phyloP scores from a whole-genome alignment of 208 protist genomes.

The Wallacemonas sp. region DNA sequence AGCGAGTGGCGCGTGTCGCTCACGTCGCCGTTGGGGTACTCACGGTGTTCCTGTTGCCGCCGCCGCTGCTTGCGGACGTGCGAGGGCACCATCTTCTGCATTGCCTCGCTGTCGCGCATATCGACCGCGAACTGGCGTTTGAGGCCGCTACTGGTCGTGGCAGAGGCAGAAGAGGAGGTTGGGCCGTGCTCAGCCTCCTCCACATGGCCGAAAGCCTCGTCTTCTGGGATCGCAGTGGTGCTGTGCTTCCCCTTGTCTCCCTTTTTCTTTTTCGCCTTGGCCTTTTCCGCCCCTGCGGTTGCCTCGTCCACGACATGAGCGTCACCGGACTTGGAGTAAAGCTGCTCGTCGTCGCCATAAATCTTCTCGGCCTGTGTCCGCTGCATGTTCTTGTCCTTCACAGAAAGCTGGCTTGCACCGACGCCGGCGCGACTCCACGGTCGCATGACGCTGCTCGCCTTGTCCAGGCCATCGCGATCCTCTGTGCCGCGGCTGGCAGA shows the following conservation, averaged over 20 bases:
- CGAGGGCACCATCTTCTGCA: constrained; percentile 52
- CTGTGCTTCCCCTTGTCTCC: background rate
- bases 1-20: too few species aligned
- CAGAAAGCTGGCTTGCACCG: constrained; percentile 37
- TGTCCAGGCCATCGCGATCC: constrained; percentile 16
- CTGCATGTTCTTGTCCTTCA: constrained; percentile 55
- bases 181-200: background rate
- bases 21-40: background rate
- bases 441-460: constrained; percentile 22
- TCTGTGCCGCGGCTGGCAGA: background rate
- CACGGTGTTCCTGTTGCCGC: background rate
- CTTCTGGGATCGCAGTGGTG: background rate
- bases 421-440: constrained; percentile 73
- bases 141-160: background rate
- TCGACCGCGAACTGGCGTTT: constrained; percentile 22
- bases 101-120: constrained; percentile 31
- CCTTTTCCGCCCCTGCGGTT: constrained; percentile 8
- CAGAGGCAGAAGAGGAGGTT: background rate
- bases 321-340: background rate
- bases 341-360: constrained; percentile 38
- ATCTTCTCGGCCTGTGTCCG: constrained; percentile 58
- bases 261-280: constrained; percentile 4
- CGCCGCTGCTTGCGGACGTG: constrained; percentile 23
- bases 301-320: background rate
- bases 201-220: constrained; percentile 1